Percentiles rank a stretch among this genome's conserved stretches.
phyloP scores from a whole-genome alignment of 441 rosid species.

The Mallotus japonicus region DNA sequence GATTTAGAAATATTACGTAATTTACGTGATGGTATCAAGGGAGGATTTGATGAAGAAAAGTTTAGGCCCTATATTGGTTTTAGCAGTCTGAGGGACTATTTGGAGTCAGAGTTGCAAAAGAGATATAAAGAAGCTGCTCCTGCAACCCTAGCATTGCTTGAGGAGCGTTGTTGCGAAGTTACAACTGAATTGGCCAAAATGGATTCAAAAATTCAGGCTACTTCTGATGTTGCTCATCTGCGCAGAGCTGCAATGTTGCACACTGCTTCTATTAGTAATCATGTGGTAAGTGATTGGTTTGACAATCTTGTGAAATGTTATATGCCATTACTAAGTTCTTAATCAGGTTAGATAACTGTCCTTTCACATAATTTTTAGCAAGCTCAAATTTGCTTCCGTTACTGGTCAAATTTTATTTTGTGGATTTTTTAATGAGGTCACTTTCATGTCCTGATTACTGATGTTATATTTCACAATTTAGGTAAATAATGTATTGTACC shows the following conservation, averaged over 20 bases:
- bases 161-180: slow-evolving; percentile 83
- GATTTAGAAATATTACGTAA: slow-evolving; percentile 66
- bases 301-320: neutral
- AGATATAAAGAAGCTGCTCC: slow-evolving; percentile 96
- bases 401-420: neutral
- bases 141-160: slow-evolving; percentile 93
- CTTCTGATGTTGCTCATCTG: slow-evolving; percentile 87
- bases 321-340: neutral
- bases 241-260: slow-evolving; percentile 84
- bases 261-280: slow-evolving; percentile 80
- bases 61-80: slow-evolving; percentile 68
- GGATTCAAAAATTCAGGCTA: slow-evolving; percentile 73
- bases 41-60: slow-evolving; percentile 94
- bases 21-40: slow-evolving; percentile 68
- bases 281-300: slow-evolving; percentile 57
- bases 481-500: neutral
- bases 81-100: slow-evolving; percentile 70
- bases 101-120: slow-evolving; percentile 90
- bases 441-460: neutral
- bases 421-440: too few species aligned
- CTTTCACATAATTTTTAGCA: neutral
- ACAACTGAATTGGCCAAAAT: slow-evolving; percentile 53
- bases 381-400: neutral
- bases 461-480: neutral
- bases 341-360: neutral